phyloP scores from a whole-genome alignment of 2,329 filamentous ascomycete genomes.

The Claviceps humidiphila region DNA sequence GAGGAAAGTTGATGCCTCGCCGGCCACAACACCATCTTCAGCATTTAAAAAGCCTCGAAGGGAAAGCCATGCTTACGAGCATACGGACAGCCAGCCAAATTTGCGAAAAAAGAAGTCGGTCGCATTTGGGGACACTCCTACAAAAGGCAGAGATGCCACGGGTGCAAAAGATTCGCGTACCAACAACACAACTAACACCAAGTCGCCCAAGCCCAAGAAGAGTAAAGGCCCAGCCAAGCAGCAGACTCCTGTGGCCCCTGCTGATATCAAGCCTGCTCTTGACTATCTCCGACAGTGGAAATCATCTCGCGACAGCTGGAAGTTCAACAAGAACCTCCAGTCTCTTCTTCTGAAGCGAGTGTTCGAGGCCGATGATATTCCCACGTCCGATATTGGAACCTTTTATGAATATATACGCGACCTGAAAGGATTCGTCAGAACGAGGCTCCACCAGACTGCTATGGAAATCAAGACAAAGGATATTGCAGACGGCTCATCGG shows the following conservation, averaged over 20 bases:
- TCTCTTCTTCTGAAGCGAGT: constrained; percentile 72
- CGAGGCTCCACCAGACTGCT: constrained; percentile 54
- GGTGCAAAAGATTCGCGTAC: constrained; percentile 8
- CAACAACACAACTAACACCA: constrained; percentile 10
- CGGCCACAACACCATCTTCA: constrained; percentile 15
- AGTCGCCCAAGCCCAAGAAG: constrained; percentile 21
- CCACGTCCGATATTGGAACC: constrained; percentile 51
- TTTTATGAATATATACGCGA: constrained; percentile 70
- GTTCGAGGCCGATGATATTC: constrained; percentile 59
- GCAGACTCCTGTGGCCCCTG: constrained; percentile 22
- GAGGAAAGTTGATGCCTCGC: constrained; percentile 25
- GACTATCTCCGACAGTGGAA: constrained; percentile 69
- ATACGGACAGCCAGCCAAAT: constrained; percentile 14
- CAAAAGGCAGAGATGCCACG: constrained; percentile 17
- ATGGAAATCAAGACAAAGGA: constrained; percentile 46
- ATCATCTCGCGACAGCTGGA: constrained; percentile 60
- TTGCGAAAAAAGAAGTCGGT: constrained; percentile 33
- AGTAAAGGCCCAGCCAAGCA: constrained; percentile 27
- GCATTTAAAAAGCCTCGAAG: constrained; percentile 22
- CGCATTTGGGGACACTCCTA: constrained; percentile 31
- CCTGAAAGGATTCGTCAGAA: constrained; percentile 61
- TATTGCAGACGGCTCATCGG: constrained; percentile 33
- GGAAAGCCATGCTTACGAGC: constrained; percentile 12
- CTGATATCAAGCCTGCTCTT: constrained; percentile 50
- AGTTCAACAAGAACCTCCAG: constrained; percentile 93